Evolutionary conservation across 768 basidiomycete genomes (phyloP).

Genomic region (Russula earlei): DNA sequence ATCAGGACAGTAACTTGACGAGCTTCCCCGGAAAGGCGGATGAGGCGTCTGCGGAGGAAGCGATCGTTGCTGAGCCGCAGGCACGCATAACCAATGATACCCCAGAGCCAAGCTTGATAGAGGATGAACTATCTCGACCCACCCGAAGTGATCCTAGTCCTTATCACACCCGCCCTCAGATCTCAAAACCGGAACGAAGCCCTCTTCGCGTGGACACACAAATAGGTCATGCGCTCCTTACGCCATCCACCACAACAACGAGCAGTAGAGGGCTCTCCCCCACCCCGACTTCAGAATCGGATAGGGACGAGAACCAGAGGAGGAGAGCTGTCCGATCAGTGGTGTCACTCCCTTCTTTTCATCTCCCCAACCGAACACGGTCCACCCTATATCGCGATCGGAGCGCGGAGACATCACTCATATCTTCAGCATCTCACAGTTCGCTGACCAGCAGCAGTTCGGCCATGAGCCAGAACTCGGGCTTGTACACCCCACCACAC

Average conservation of each 20-base stretch:
- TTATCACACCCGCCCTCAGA: not conserved
- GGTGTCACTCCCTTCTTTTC: slow-evolving; percentile 7
- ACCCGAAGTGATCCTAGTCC: not conserved
- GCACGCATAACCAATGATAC: not conserved
- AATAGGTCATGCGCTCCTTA: not conserved
- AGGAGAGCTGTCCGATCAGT: not conserved
- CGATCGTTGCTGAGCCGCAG: slow-evolving; percentile 10
- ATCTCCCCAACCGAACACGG: not conserved
- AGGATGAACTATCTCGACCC: not conserved
- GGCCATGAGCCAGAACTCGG: not conserved
- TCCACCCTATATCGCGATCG: not conserved
- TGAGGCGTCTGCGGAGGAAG: slow-evolving; percentile 6
- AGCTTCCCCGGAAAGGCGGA: not conserved
- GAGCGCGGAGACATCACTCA: not conserved
- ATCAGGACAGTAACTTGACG: slow-evolving; percentile 3
- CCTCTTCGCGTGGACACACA: not conserved
- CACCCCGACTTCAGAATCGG: slow-evolving; percentile 3
- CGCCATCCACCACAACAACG: not conserved
- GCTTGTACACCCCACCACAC: slow-evolving; percentile 20
- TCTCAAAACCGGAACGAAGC: not conserved
- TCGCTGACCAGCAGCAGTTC: slow-evolving; percentile 20
- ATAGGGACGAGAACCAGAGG: not conserved
- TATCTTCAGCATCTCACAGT: slow-evolving; percentile 25
- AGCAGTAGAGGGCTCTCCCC: not conserved
- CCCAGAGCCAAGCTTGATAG: not conserved